Conservation (phyloP, 2,329 filamentous ascomycete genomes). For the Amylocarpus encephaloides region DNA sequence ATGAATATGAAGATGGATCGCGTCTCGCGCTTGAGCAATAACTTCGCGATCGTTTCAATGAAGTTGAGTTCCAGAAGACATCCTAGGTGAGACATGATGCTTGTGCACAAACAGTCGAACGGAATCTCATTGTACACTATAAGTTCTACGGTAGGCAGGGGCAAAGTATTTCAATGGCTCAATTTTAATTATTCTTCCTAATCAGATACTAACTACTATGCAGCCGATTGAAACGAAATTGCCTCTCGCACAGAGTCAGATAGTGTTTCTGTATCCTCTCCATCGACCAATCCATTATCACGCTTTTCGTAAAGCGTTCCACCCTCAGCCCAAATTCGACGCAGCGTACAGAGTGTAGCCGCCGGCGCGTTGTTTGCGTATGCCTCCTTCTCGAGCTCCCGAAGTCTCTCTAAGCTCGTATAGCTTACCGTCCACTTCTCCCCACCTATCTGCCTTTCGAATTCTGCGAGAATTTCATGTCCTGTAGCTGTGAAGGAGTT, state of each 20-base stretch:
- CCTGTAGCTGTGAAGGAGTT: conserved; percentile 34
- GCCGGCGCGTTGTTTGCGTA: conserved; percentile 47
- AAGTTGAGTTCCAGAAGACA: too few species aligned
- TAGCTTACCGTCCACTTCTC: conserved; percentile 32
- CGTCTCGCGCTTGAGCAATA: too few species aligned
- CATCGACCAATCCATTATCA: conserved; percentile 56
- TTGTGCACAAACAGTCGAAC: too few species aligned
- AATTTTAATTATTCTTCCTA: too few species aligned
- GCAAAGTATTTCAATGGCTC: too few species aligned
- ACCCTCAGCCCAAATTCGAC: conserved; percentile 67
- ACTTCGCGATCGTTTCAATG: too few species aligned
- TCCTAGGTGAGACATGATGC: too few species aligned
- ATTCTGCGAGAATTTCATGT: conserved; percentile 32
- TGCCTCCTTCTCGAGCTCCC: conserved; percentile 49
- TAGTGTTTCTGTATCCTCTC: conserved; percentile 47
- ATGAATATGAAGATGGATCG: too few species aligned
- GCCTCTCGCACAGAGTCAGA: conserved; percentile 38
- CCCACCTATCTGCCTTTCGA: conserved; percentile 35
- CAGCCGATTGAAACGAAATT: conserved; percentile 13
- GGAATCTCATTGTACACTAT: too few species aligned
- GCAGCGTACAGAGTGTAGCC: conserved; percentile 53
- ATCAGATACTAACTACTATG: not conserved
- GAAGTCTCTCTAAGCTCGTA: conserved; percentile 36
- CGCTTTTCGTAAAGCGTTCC: conserved; percentile 63
- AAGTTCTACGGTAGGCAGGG: too few species aligned